Evolutionary conservation across 192 early-diverging fungal genomes (phyloP).

Genomic region (Backusella circina): DNA sequence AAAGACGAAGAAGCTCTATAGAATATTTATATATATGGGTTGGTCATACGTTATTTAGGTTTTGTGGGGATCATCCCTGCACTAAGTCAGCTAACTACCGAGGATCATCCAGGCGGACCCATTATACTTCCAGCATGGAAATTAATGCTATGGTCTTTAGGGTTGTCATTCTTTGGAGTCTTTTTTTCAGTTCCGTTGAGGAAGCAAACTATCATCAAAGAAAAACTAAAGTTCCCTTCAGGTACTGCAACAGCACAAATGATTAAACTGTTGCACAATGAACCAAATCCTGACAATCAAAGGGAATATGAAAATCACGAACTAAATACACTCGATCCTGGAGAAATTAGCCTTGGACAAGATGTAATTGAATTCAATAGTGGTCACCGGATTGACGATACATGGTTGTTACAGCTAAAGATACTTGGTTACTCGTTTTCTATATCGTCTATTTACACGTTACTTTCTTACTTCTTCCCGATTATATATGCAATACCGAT

Average conservation of each 20-base stretch:
- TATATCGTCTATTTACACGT: constrained; percentile 60
- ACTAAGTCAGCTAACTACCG: constrained; percentile 59
- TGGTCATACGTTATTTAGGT: constrained; percentile 29
- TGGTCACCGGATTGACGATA: constrained; percentile 34
- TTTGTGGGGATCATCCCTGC: constrained; percentile 84
- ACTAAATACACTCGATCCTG: neutral
- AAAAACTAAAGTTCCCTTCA: constrained; percentile 82
- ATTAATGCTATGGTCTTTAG: constrained; percentile 72
- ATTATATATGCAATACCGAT: constrained; percentile 54
- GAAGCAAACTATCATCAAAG: constrained; percentile 71
- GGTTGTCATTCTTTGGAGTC: constrained; percentile 81
- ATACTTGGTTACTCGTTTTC: constrained; percentile 53
- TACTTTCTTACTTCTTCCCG: constrained; percentile 66
- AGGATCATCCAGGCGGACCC: constrained; percentile 53
- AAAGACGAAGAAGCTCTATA: neutral
- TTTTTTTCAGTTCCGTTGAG: constrained; percentile 85
- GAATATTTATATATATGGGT: neutral
- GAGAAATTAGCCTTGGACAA: neutral
- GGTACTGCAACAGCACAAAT: constrained; percentile 87
- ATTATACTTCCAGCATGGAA: constrained; percentile 43
- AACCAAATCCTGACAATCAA: constrained; percentile 9
- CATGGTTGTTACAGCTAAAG: constrained; percentile 58
- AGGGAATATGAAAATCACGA: neutral
- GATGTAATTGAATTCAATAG: constrained; percentile 5
- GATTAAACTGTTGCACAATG: constrained; percentile 68